A percentile compares a stretch with the other conserved stretches of the same genome.
Conservation (phyloP, 768 basidiomycete genomes). For the Pulveroboletus sp. region DNA sequence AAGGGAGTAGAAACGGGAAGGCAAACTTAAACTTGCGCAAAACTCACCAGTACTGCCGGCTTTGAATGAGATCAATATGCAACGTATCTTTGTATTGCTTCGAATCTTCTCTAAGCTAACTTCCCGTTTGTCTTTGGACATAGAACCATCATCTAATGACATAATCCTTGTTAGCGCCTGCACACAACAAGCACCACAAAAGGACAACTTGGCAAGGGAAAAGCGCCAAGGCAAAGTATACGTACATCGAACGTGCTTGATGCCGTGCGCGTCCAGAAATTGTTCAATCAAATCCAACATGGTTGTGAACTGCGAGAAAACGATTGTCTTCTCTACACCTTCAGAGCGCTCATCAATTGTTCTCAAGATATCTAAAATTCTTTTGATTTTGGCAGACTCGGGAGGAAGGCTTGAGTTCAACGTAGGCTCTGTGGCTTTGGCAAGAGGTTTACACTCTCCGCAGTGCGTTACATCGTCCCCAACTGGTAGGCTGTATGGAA, state of each 20-base stretch:
- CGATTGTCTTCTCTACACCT: conserved; percentile 83
- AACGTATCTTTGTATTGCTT: conserved; percentile 48
- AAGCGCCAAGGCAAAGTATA: conserved; percentile 10
- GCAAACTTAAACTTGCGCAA: not conserved
- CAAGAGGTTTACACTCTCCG: conserved; percentile 51
- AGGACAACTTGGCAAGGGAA: not conserved
- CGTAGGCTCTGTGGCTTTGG: conserved; percentile 38
- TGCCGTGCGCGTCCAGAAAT: conserved; percentile 63
- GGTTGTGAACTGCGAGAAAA: conserved; percentile 90
- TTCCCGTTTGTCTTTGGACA: conserved; percentile 74
- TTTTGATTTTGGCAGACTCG: conserved; percentile 82
- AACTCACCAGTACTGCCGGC: conserved; percentile 84
- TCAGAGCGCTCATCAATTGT: conserved; percentile 57
- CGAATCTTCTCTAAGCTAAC: conserved; percentile 70
- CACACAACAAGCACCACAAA: not conserved
- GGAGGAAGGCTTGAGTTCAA: conserved; percentile 44
- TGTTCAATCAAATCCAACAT: conserved; percentile 85
- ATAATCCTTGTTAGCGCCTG: conserved; percentile 3
- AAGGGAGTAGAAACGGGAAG: not conserved
- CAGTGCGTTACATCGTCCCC: conserved; percentile 44
- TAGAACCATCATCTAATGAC: conserved; percentile 78
- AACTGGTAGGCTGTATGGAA: conserved; percentile 10
- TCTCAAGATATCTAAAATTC: conserved; percentile 67
- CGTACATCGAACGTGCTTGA: conserved; percentile 85
- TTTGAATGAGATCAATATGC: conserved; percentile 95